Evolutionary conservation across 139 green algal genomes (phyloP), one percentile per base, ranked within the genome.

Genomic region (Tetradesmus lagerheimii): DNA sequence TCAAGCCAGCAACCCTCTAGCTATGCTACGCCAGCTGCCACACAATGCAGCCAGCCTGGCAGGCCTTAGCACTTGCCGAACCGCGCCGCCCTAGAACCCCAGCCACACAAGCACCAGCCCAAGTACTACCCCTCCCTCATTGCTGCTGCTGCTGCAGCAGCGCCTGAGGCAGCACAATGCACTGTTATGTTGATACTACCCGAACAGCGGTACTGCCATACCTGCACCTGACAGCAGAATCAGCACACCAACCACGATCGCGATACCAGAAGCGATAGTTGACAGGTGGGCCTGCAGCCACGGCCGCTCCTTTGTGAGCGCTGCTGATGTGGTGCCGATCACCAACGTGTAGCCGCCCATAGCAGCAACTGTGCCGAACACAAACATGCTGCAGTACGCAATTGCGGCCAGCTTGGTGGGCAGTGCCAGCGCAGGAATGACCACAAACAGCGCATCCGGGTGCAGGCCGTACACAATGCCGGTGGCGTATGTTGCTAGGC

Each of bases 401-500:
- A 96, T 88, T 4, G 97, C 97, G 11, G 96, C 97, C 29, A 95
- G 79, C 91, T 97, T 97, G 39, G 97, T 98, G 74, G 98, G 97
- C 47, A 99, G 93, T 16, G 98, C 96, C 71, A 99, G 92, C 1
- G 98, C 98, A 1, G 98, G 98, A 9, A 99, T 94, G 37, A 99
- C 96, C 18, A 99, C 95, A 78, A 99, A 99, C 29, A 99, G 93
- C 0, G 98, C 97, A 86, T 99, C 98, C 4, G 98, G 98, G 89
- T 99, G 97, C 71, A 99, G 93, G 4, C 98, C 98, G 88, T 99
- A 98, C 45, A 99, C 94, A 79, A 99, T 97, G 76, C 98, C 98
- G 11, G 97, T 99, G 38, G 93, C 94, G 90, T 98, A 98, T 0
- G 97, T 99, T 53, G 94, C 95, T 37, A 94, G 80, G 31, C 91